These are phyloP conservation scores for Sphagnum contortum DNA, from an alignment of 225 moss, liverwort and hornwort genomes.

Conservation along the genomic window DNA sequence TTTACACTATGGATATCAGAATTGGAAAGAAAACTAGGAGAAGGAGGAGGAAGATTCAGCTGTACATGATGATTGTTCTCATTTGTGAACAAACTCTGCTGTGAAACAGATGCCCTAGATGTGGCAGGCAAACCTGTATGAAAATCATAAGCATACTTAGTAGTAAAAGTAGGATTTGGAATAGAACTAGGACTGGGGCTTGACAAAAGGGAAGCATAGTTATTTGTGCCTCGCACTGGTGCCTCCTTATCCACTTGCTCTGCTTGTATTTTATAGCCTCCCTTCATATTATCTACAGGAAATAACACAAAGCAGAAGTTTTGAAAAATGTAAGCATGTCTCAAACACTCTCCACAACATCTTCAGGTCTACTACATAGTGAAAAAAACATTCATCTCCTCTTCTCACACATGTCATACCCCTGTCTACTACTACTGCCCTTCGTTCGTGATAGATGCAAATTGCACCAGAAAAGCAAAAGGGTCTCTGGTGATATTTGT, in stretches of 20 bases:
- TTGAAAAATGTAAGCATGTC: neutral
- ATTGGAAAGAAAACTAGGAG: slow-evolving; percentile 18
- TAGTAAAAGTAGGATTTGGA: slow-evolving; percentile 51
- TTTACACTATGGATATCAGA: slow-evolving; percentile 14
- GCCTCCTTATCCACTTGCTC: slow-evolving; percentile 48
- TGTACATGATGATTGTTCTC: slow-evolving; percentile 30
- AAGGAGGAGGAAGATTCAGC: slow-evolving; percentile 18
- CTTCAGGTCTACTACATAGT: too few species aligned
- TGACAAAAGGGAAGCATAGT: slow-evolving; percentile 50
- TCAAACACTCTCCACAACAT: too few species aligned
- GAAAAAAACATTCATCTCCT: too few species aligned
- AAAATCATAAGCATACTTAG: slow-evolving; percentile 34
- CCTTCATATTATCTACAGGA: slow-evolving; percentile 38
- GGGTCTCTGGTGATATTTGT: too few species aligned
- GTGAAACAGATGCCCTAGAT: slow-evolving; percentile 6
- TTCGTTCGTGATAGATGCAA: too few species aligned
- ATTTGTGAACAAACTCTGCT: slow-evolving; percentile 20
- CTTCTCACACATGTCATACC: too few species aligned
- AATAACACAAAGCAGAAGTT: neutral
- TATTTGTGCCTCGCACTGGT: slow-evolving; percentile 47
- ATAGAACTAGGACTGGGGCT: slow-evolving; percentile 59
- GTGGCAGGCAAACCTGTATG: slow-evolving; percentile 15
- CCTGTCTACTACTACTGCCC: too few species aligned
- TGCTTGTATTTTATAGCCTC: slow-evolving; percentile 40
- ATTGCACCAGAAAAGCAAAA: too few species aligned